These are phyloP conservation scores for Phaseolus coccineus DNA, from an alignment of 331 rosid genomes.

Conservation along the genomic window DNA sequence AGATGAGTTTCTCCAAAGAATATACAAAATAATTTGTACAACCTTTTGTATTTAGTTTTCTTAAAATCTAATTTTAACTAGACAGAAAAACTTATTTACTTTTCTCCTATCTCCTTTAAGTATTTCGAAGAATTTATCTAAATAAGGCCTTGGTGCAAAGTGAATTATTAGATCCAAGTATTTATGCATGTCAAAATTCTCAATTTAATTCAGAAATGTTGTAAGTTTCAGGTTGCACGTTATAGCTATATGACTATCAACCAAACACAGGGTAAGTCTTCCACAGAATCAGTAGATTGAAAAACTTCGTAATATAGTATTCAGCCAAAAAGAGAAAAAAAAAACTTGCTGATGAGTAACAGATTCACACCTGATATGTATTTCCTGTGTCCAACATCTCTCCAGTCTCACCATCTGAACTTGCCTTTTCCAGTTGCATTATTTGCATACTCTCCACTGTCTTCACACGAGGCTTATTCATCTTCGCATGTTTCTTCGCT, in stretches of 20 bases:
- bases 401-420: constrained; percentile 54
- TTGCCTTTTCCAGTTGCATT: constrained; percentile 42
- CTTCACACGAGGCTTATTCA: constrained; percentile 56
- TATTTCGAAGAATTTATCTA: neutral
- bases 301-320: neutral
- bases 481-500: constrained; percentile 77
- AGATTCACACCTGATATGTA: constrained; percentile 55
- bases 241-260: neutral
- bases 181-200: neutral
- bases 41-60: neutral
- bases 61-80: neutral
- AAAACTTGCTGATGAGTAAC: constrained; percentile 11
- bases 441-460: constrained; percentile 47
- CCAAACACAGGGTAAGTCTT: neutral
- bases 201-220: neutral
- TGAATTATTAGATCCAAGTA: constrained; percentile 24
- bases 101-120: neutral
- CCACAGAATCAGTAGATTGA: neutral
- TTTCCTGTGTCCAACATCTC: constrained; percentile 49
- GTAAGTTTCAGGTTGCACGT: neutral
- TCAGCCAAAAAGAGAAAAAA: constrained; percentile 26
- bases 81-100: neutral
- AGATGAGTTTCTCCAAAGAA: neutral
- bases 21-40: too few species aligned
- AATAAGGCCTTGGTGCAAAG: neutral